Percentiles rank a stretch among this genome's conserved stretches.
phyloP scores from a whole-genome alignment of 1,284 basidiomycete genomes.

The Ustilago hordei region DNA sequence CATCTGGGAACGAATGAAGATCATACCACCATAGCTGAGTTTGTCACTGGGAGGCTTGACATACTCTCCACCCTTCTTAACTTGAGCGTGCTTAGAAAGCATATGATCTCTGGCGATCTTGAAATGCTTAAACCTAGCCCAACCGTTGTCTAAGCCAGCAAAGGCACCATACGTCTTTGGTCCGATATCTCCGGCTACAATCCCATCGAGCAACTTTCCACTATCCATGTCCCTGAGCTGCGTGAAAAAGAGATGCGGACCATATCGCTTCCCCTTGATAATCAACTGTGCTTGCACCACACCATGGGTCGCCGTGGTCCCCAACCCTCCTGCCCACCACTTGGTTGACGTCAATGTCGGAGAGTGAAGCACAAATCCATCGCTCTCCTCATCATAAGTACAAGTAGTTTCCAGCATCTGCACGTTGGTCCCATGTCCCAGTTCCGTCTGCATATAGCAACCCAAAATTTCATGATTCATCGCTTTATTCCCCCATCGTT shows the following conservation, averaged over 20 bases:
- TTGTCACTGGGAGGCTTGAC: slow-evolving; percentile 79
- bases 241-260: slow-evolving; percentile 82
- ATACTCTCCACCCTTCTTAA: slow-evolving; percentile 79
- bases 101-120: slow-evolving; percentile 81
- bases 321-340: slow-evolving; percentile 82
- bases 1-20: slow-evolving; percentile 73
- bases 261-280: slow-evolving; percentile 77
- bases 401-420: slow-evolving; percentile 79
- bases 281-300: slow-evolving; percentile 82
- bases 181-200: slow-evolving; percentile 80
- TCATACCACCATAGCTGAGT: slow-evolving; percentile 78
- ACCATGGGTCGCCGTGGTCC: slow-evolving; percentile 81
- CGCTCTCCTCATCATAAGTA: slow-evolving; percentile 77
- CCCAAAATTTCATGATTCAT: slow-evolving; percentile 67
- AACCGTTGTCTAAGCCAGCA: slow-evolving; percentile 78
- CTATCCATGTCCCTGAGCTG: slow-evolving; percentile 71
- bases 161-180: slow-evolving; percentile 74
- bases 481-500: slow-evolving; percentile 59
- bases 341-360: slow-evolving; percentile 82
- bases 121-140: slow-evolving; percentile 76
- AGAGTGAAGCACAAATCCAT: slow-evolving; percentile 81
- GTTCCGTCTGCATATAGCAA: slow-evolving; percentile 70
- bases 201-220: slow-evolving; percentile 77
- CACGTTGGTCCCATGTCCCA: slow-evolving; percentile 77
- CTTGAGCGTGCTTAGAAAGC: slow-evolving; percentile 80